phyloP scores from a whole-genome alignment of 495 filamentous ascomycete genomes.

The Pyronema domesticum region DNA sequence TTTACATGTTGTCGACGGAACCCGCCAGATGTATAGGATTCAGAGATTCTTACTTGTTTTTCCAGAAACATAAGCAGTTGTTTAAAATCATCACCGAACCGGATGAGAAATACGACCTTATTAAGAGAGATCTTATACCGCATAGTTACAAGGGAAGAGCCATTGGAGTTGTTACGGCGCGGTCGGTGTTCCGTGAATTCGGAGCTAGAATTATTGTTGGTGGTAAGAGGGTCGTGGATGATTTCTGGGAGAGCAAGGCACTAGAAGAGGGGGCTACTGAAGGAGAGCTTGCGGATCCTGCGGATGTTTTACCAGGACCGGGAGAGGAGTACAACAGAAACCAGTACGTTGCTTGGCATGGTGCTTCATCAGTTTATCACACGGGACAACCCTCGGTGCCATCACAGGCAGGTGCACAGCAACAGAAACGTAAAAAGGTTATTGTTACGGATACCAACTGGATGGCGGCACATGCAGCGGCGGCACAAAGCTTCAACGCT shows the following conservation, averaged over 20 bases:
- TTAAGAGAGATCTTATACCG: slow-evolving; percentile 82
- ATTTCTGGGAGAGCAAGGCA: slow-evolving; percentile 70
- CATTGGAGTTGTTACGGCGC: slow-evolving; percentile 90
- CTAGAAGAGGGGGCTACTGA: slow-evolving; percentile 66
- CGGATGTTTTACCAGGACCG: slow-evolving; percentile 50
- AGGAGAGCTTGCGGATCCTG: slow-evolving; percentile 76
- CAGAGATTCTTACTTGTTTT: slow-evolving; percentile 93
- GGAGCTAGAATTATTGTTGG: slow-evolving; percentile 86
- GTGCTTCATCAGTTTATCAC: slow-evolving; percentile 87
- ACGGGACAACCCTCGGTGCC: slow-evolving; percentile 62
- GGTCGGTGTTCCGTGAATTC: slow-evolving; percentile 94
- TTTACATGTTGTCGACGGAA: slow-evolving; percentile 97
- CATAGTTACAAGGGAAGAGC: slow-evolving; percentile 96
- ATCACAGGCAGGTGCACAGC: slow-evolving; percentile 35
- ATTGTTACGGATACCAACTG: slow-evolving; percentile 93
- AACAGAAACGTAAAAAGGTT: slow-evolving; percentile 57
- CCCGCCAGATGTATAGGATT: slow-evolving; percentile 93
- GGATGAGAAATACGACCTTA: slow-evolving; percentile 80
- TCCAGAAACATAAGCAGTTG: slow-evolving; percentile 85
- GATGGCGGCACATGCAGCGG: slow-evolving; percentile 84
- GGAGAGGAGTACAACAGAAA: slow-evolving; percentile 79
- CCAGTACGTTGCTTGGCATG: slow-evolving; percentile 96
- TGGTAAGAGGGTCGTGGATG: slow-evolving; percentile 66
- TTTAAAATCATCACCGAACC: slow-evolving; percentile 94
- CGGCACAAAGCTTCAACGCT: slow-evolving; percentile 77